Percentiles rank a stretch among this genome's conserved stretches.
Evolutionary conservation across 2,329 filamentous ascomycete genomes (phyloP).

Genomic region (Penicillium brasilianum): DNA sequence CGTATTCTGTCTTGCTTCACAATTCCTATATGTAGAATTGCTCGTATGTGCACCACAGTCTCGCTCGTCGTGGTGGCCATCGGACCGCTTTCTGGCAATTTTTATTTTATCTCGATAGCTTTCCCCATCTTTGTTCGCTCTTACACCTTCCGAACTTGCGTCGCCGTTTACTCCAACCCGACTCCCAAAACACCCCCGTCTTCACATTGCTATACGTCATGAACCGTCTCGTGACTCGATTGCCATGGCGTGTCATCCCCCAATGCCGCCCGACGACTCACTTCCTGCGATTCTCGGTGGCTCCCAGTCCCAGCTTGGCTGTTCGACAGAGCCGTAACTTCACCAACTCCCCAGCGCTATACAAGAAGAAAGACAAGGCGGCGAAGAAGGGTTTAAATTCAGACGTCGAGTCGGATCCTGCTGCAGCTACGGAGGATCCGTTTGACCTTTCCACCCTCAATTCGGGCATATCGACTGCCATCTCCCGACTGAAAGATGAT

Average conservation of each 20-base stretch:
- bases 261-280: not conserved
- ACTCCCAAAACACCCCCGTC: not conserved
- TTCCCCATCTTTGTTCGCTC: not conserved
- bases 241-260: constrained; percentile 6
- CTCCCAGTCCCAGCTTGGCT: not conserved
- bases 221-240: constrained; percentile 21
- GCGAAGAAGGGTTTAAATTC: constrained; percentile 50
- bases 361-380: constrained; percentile 61
- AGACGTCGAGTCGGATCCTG: constrained; percentile 36
- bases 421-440: constrained; percentile 53
- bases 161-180: not conserved
- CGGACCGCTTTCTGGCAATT: not conserved
- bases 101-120: constrained; percentile 9
- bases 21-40: too few species aligned
- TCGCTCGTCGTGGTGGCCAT: not conserved
- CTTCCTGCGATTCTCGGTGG: not conserved
- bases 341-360: constrained; percentile 46
- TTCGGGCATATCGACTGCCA: constrained; percentile 58
- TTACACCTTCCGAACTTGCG: not conserved
- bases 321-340: constrained; percentile 39
- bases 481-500: constrained; percentile 64
- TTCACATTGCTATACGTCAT: constrained; percentile 15
- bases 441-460: constrained; percentile 66
- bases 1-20: too few species aligned
- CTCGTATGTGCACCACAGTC: not conserved